These are phyloP conservation scores for Crithidia fasciculata DNA, from an alignment of 208 protist genomes.

Conservation along the genomic window DNA sequence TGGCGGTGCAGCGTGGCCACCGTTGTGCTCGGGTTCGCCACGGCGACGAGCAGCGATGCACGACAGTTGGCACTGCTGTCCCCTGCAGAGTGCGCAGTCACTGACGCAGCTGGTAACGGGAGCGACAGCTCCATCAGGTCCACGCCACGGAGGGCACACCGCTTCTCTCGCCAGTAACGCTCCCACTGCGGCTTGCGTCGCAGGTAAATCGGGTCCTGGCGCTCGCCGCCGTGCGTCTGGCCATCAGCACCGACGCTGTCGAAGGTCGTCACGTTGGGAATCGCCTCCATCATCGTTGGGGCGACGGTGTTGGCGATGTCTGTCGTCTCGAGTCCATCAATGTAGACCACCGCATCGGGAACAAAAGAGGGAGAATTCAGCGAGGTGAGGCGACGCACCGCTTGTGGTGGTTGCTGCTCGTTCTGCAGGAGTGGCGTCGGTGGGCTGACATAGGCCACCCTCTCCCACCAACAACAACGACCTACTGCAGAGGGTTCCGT, in stretches of 20 bases:
- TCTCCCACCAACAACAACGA: neutral
- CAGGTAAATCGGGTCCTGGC: slow-evolving; percentile 27
- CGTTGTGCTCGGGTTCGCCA: slow-evolving; percentile 47
- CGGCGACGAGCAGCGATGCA: slow-evolving; percentile 44
- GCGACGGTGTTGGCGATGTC: slow-evolving; percentile 54
- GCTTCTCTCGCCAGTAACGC: slow-evolving; percentile 18
- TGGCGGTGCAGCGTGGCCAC: slow-evolving; percentile 39
- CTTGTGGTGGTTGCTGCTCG: too few species aligned
- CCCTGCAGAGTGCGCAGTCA: too few species aligned
- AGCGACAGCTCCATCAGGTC: slow-evolving; percentile 67
- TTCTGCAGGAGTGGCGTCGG: neutral
- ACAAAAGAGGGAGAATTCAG: neutral
- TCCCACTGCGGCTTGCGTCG: slow-evolving; percentile 18
- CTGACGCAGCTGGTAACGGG: neutral
- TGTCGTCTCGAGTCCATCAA: slow-evolving; percentile 61
- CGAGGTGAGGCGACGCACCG: neutral
- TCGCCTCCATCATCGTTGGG: slow-evolving; percentile 39
- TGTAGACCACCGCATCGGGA: slow-evolving; percentile 67
- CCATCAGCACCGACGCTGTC: slow-evolving; percentile 8
- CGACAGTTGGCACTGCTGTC: neutral
- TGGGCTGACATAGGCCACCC: neutral
- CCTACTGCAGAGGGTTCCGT: neutral
- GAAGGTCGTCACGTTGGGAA: slow-evolving; percentile 12
- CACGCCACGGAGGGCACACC: slow-evolving; percentile 30
- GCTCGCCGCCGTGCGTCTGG: slow-evolving; percentile 15